Percentiles rank a stretch among this genome's conserved stretches.
These are phyloP conservation scores for Lichenothelia convexa DNA, from an alignment of 495 filamentous ascomycete species.

Conservation along the genomic window DNA sequence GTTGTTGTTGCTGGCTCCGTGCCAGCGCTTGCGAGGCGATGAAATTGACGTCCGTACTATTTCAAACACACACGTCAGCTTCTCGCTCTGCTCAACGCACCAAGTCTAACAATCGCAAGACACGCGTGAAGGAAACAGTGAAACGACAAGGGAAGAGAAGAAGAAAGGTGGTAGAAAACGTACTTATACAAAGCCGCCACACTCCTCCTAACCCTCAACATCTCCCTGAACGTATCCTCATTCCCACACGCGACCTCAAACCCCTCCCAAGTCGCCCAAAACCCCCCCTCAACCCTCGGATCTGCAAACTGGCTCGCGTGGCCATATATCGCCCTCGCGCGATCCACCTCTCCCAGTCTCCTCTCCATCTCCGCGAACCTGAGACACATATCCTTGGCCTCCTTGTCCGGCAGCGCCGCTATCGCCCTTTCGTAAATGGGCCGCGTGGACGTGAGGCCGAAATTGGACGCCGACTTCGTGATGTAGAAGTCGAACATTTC, in stretches of 20 bases:
- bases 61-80: constrained; percentile 6
- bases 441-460: constrained; percentile 86
- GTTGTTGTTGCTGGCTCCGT: constrained; percentile 38
- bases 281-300: constrained; percentile 68
- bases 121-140: background rate
- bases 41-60: constrained; percentile 86
- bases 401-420: constrained; percentile 73
- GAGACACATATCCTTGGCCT: constrained; percentile 94
- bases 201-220: constrained; percentile 92
- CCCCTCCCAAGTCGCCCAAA: constrained; percentile 92
- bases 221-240: constrained; percentile 98
- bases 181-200: constrained; percentile 94
- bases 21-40: constrained; percentile 93
- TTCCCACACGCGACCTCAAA: constrained; percentile 98
- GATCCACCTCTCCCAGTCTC: constrained; percentile 86
- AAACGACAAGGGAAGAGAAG: background rate
- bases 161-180: constrained; percentile 10
- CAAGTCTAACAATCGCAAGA: too few species aligned
- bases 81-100: too few species aligned
- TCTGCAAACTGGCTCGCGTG: constrained; percentile 97
- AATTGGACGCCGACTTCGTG: constrained; percentile 96
- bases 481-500: constrained; percentile 99
- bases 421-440: constrained; percentile 95
- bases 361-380: constrained; percentile 99
- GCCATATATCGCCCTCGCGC: constrained; percentile 84